Evolutionary conservation across 768 basidiomycete species (phyloP).

Genomic region (Serendipita indica): DNA sequence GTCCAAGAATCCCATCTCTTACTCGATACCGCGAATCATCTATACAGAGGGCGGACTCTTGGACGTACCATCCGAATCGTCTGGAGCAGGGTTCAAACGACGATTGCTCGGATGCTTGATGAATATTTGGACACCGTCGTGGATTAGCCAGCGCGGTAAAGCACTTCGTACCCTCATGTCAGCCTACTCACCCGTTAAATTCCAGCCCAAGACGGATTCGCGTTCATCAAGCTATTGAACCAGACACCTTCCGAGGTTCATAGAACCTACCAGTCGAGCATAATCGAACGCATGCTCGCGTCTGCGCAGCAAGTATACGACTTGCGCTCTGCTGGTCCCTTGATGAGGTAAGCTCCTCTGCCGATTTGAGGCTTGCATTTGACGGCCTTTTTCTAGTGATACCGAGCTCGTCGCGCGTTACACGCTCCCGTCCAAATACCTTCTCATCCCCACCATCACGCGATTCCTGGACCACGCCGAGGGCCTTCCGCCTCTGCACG

Average conservation of each 20-base stretch:
- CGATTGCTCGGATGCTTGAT: slow-evolving; percentile 49
- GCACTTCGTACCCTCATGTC: background rate
- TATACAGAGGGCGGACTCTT: slow-evolving; percentile 65
- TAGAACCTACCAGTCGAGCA: slow-evolving; percentile 40
- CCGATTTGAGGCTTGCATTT: slow-evolving; percentile 14
- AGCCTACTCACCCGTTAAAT: slow-evolving; percentile 8
- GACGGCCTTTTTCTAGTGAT: slow-evolving; percentile 37
- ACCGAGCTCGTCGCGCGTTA: slow-evolving; percentile 33
- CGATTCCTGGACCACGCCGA: slow-evolving; percentile 25
- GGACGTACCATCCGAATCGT: slow-evolving; percentile 43
- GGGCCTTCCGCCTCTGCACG: slow-evolving; percentile 37
- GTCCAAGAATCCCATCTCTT: slow-evolving; percentile 74
- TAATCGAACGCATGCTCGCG: slow-evolving; percentile 41
- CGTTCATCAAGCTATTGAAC: slow-evolving; percentile 61
- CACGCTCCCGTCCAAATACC: slow-evolving; percentile 25
- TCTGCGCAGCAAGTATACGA: slow-evolving; percentile 32
- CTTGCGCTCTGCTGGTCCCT: slow-evolving; percentile 24
- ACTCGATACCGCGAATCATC: slow-evolving; percentile 55
- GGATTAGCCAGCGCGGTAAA: slow-evolving; percentile 36
- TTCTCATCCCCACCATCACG: slow-evolving; percentile 18
- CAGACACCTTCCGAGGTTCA: slow-evolving; percentile 52
- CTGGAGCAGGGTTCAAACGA: slow-evolving; percentile 34
- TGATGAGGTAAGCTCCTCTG: slow-evolving; percentile 12
- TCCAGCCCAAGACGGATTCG: slow-evolving; percentile 43
- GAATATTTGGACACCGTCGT: slow-evolving; percentile 83